phyloP scores from a whole-genome alignment of 768 basidiomycete genomes.

The Epithele typhae region DNA sequence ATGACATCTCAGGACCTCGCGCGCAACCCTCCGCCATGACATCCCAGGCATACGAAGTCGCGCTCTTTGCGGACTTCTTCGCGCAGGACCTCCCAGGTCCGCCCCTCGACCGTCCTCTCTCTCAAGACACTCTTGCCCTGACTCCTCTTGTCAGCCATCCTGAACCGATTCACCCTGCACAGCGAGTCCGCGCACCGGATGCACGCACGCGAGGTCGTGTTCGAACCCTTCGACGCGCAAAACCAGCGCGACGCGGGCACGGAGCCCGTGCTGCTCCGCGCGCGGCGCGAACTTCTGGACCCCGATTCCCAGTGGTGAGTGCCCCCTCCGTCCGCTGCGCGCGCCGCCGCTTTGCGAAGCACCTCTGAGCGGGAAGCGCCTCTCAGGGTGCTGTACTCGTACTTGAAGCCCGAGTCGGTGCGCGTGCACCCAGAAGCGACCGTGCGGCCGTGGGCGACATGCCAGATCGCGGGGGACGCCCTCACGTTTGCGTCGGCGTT shows the following conservation, averaged over 20 bases:
- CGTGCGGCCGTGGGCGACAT: slow-evolving; percentile 80
- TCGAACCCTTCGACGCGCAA: slow-evolving; percentile 72
- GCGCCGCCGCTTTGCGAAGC: not conserved
- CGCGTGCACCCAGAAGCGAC: slow-evolving; percentile 84
- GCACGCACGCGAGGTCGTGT: slow-evolving; percentile 75
- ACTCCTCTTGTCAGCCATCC: slow-evolving; percentile 43
- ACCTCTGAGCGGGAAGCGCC: not conserved
- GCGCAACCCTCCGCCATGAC: slow-evolving; percentile 12
- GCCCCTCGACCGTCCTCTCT: not conserved
- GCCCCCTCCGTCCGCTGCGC: not conserved
- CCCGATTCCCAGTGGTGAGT: slow-evolving; percentile 62
- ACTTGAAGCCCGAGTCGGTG: slow-evolving; percentile 80
- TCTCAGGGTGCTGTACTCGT: slow-evolving; percentile 70
- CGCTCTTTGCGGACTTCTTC: slow-evolving; percentile 80
- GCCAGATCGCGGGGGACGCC: slow-evolving; percentile 75
- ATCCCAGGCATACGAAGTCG: slow-evolving; percentile 71
- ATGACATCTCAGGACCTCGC: not conserved
- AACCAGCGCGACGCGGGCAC: slow-evolving; percentile 53
- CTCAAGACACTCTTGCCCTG: not conserved
- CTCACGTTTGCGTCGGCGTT: slow-evolving; percentile 76
- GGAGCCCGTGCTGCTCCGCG: slow-evolving; percentile 68
- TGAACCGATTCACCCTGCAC: slow-evolving; percentile 79
- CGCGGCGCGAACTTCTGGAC: slow-evolving; percentile 68
- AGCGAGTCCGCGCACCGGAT: slow-evolving; percentile 72
- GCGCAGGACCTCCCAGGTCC: slow-evolving; percentile 52